These are phyloP conservation scores for Capsicum chinense DNA, from an alignment of 257 asterid genomes.

Conservation along the genomic window DNA sequence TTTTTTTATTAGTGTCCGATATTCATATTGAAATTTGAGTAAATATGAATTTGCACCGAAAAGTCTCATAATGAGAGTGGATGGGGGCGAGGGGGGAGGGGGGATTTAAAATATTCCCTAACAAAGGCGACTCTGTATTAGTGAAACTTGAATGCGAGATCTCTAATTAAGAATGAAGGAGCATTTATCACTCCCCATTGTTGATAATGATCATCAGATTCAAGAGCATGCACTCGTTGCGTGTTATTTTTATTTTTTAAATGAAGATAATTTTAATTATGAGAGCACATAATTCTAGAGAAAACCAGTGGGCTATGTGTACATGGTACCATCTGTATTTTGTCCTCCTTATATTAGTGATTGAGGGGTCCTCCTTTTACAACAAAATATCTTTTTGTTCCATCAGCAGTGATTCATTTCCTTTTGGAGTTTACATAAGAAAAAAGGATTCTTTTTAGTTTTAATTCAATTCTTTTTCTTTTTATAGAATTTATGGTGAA, in stretches of 20 bases:
- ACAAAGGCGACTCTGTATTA: no score
- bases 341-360: slow-evolving; percentile 19
- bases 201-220: neutral
- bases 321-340: neutral
- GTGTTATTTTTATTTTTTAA: no score
- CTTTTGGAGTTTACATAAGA: neutral
- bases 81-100: no score
- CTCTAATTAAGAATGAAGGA: no score
- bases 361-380: neutral
- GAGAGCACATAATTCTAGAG: neutral
- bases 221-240: neutral
- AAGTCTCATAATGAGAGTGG: no score
- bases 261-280: neutral
- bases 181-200: no score
- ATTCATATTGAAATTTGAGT: no score
- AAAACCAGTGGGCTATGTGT: neutral
- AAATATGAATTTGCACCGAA: no score
- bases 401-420: neutral
- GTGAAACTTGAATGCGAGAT: no score
- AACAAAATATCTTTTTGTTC: neutral
- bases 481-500: neutral
- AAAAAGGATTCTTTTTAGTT: neutral
- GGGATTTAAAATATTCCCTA: no score
- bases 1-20: no score
- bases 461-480: neutral